These are phyloP conservation scores for Zea luxurians DNA, from an alignment of 176 grass and related monocot genomes.

Conservation along the genomic window DNA sequence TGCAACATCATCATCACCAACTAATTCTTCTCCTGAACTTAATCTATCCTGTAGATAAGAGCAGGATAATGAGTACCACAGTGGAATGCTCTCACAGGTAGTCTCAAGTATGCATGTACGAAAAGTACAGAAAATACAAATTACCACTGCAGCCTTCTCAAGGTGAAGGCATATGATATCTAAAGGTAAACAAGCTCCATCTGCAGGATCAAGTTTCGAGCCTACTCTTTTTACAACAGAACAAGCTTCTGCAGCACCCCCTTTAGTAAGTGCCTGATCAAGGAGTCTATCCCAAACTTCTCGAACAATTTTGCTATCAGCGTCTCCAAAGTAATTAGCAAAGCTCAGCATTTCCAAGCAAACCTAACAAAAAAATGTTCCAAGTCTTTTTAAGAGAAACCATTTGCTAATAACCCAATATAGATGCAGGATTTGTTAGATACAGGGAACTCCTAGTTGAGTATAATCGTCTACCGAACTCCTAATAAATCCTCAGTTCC, in stretches of 20 bases:
- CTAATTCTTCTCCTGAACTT: conserved; percentile 77
- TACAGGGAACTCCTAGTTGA: not conserved
- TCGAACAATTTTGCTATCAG: conserved; percentile 75
- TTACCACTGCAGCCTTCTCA: conserved; percentile 95
- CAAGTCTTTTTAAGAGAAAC: conserved; percentile 21
- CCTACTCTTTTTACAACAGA: conserved; percentile 89
- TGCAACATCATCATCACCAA: conserved; percentile 89
- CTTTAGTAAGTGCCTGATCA: conserved; percentile 77
- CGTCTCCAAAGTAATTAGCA: conserved; percentile 88
- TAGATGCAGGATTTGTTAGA: conserved; percentile 10
- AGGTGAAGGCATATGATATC: conserved; percentile 92
- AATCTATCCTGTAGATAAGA: conserved; percentile 69
- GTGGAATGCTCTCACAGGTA: conserved; percentile 1
- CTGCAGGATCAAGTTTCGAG: conserved; percentile 85
- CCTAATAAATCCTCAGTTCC: too few relatives aligned
- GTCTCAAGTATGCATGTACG: conserved; percentile 13
- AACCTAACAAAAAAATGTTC: conserved; percentile 56
- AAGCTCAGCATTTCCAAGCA: conserved; percentile 98
- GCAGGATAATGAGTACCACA: conserved; percentile 26
- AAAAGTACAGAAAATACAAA: conserved; percentile 27
- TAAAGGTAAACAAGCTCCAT: conserved; percentile 72
- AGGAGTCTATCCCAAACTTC: conserved; percentile 93
- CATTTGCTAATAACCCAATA: not conserved
- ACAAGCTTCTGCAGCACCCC: conserved; percentile 86
- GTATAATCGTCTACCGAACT: too few relatives aligned